These are phyloP conservation scores for Diospyros lotus DNA, from an alignment of 148 eudicot genomes.

Conservation along the genomic window DNA sequence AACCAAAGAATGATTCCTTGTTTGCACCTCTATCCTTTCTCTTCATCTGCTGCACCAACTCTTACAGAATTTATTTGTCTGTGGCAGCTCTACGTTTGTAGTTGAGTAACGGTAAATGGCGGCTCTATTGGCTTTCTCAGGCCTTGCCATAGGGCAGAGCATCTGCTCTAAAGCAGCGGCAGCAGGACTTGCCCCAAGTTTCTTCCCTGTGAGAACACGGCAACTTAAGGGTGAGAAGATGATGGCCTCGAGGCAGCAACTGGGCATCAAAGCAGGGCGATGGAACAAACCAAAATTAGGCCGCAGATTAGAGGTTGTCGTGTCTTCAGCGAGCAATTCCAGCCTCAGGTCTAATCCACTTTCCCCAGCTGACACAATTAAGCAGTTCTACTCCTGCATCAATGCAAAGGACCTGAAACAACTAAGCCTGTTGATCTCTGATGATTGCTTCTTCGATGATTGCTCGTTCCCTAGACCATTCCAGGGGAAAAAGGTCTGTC, in stretches of 20 bases:
- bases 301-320: neutral
- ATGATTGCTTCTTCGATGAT: slow-evolving; percentile 59
- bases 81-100: neutral
- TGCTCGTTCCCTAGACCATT: slow-evolving; percentile 49
- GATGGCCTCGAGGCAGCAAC: neutral
- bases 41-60: slow-evolving; percentile 7
- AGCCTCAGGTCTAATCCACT: neutral
- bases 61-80: neutral
- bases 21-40: slow-evolving; percentile 17
- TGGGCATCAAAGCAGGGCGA: neutral
- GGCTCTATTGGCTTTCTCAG: slow-evolving; percentile 2
- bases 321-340: slow-evolving; percentile 18
- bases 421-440: slow-evolving; percentile 35
- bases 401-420: slow-evolving; percentile 41
- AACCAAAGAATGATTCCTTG: slow-evolving; percentile 22
- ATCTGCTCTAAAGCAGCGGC: slow-evolving; percentile 4
- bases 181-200: neutral
- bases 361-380: slow-evolving; percentile 42
- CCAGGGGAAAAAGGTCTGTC: slow-evolving; percentile 60
- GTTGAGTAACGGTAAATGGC: neutral
- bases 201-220: slow-evolving; percentile 6
- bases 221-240: neutral
- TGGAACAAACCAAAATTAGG: neutral
- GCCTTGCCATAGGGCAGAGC: neutral
- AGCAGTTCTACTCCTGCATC: slow-evolving; percentile 51